Percentiles rank a stretch among this genome's conserved stretches.
Evolutionary conservation across 1,139 yeast genomes (phyloP).

Genomic region (Williopsis jadinii): DNA sequence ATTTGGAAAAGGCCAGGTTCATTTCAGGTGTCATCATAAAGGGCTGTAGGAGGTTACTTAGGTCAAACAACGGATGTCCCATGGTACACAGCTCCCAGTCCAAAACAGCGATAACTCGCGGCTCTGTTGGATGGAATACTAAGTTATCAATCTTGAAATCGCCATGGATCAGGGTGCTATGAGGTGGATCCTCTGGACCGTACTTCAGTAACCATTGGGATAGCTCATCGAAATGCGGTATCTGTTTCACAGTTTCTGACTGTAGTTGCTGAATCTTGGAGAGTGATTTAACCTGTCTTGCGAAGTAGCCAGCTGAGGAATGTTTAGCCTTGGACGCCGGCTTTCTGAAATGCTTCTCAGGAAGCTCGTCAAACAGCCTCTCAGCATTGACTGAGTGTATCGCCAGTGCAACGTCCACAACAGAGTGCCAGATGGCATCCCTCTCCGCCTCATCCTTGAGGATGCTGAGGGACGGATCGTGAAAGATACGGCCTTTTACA

Average conservation of each 20-base stretch:
- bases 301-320: constrained; percentile 35
- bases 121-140: constrained; percentile 44
- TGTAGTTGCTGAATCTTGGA: constrained; percentile 43
- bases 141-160: constrained; percentile 64
- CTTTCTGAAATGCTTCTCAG: constrained; percentile 41
- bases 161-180: constrained; percentile 51
- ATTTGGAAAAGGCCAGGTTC: constrained; percentile 18
- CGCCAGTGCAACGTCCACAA: constrained; percentile 42
- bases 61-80: constrained; percentile 61
- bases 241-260: constrained; percentile 40
- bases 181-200: constrained; percentile 41
- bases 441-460: constrained; percentile 26
- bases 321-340: constrained; percentile 9
- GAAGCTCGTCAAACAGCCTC: constrained; percentile 37
- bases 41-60: constrained; percentile 56
- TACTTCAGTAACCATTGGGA: constrained; percentile 35
- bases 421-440: constrained; percentile 41
- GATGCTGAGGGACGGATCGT: constrained; percentile 37
- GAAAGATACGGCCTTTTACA: constrained; percentile 52
- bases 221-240: constrained; percentile 42
- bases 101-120: constrained; percentile 47
- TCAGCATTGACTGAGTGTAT: constrained; percentile 48
- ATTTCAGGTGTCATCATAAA: constrained; percentile 39
- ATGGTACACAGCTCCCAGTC: constrained; percentile 69
- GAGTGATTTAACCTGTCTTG: constrained; percentile 49